Conservation (phyloP, 495 filamentous ascomycete genomes). For the Geoglossum glabrum region DNA sequence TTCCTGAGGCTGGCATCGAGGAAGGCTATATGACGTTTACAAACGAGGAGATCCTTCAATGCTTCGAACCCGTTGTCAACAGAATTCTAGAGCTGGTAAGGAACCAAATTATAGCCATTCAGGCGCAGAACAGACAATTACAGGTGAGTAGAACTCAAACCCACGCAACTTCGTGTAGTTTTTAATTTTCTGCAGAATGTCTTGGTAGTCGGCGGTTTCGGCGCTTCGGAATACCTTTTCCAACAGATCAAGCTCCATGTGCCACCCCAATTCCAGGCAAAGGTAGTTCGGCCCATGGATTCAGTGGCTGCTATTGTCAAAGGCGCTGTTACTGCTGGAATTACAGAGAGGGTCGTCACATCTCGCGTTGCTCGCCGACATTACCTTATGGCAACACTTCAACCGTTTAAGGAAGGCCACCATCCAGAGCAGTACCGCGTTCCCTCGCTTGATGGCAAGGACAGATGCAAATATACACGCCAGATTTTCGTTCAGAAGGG, state of each 20-base stretch:
- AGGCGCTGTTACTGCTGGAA: constrained; percentile 67
- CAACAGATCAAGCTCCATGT: constrained; percentile 69
- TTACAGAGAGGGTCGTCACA: constrained; percentile 89
- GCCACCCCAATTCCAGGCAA: constrained; percentile 58
- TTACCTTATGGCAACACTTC: constrained; percentile 96
- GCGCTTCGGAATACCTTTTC: constrained; percentile 60
- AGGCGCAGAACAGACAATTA: constrained; percentile 48
- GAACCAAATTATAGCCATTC: constrained; percentile 62
- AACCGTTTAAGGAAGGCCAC: constrained; percentile 97
- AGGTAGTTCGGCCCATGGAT: constrained; percentile 61
- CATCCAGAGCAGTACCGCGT: constrained; percentile 97
- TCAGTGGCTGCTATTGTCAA: constrained; percentile 61
- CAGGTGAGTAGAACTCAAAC: constrained; percentile 32
- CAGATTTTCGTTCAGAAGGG: constrained; percentile 99
- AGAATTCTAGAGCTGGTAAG: constrained; percentile 51
- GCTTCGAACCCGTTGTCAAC: constrained; percentile 61
- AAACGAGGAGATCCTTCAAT: constrained; percentile 60
- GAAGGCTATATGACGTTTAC: constrained; percentile 71
- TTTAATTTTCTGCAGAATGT: constrained; percentile 33
- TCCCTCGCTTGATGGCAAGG: constrained; percentile 86
- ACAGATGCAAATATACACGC: constrained; percentile 94
- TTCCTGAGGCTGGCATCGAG: constrained; percentile 55
- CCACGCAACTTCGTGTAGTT: neutral
- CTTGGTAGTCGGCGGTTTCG: constrained; percentile 53
- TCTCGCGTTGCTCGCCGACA: constrained; percentile 95